Base-by-base conservation (phyloP, 1,284 basidiomycete species). In the Ustanciosporium gigantosporum region DNA sequence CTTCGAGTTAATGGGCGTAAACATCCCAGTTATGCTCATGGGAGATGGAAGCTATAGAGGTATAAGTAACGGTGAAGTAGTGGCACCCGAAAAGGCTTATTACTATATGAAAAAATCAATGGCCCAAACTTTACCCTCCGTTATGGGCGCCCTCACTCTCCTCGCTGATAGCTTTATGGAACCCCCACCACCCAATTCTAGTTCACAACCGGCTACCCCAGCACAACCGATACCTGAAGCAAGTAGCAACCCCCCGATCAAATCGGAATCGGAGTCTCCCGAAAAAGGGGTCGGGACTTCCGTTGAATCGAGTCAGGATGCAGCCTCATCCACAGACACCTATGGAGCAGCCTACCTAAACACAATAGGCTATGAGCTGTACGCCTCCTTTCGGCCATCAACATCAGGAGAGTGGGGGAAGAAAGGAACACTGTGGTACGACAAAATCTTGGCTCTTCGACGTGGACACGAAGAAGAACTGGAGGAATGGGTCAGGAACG, bases 1-100 rank as follows among this genome's bases (percentile, higher is more conserved):
- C 79, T 89, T 96, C 17, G 89, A 91, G 59, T 80, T 97, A 32
- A 88, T 97, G 84, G 87, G 89, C 32, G 83, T 88, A 77, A 85
- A 87, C 88, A 91, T 92, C 73, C 89, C 90, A 0, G 85, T 97
- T 11, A 90, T 86, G 79, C 86, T 84, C 70, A 87, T 83, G 27
- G 86, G 84, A 65, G 58, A 68, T 81, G 83, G 50, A 81, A 84
- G 80, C 56, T 96, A 92, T 88, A 85, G 91, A 20, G 94, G 89
- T 0, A 84, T 97, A 25, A 83, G 85, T 14, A 83, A 86, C 35
- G 86, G 87, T 14, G 81, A 83, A 13, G 88, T 90, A 5, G 85
- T 87, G 8, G 81, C 84, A 36, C 92, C 93, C 1, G 82, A 83
- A 35, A 79, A 83, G 27, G 75, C 75, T 13, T 76, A 73, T 48